Base-by-base conservation (phyloP, 768 basidiomycete genomes). In the Glaciozyma antarctica region DNA sequence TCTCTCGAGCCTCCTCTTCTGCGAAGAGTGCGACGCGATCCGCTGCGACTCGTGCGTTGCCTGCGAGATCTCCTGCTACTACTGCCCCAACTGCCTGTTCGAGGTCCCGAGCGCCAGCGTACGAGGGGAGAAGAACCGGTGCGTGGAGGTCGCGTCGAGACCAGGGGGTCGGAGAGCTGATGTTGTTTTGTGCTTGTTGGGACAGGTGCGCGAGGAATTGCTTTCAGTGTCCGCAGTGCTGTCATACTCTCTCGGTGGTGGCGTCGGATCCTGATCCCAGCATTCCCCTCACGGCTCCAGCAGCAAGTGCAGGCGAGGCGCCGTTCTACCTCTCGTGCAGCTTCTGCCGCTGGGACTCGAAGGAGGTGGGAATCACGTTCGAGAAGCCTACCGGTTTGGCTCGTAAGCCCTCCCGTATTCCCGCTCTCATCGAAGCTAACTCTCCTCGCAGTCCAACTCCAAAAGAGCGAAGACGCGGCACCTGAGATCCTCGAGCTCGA, bases 71-170 rank as follows among this genome's bases (percentile, higher is more conserved):
- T 88, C 90, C 75, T 90, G 89, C 51, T 99, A 98, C 76, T 97
- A 90, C 77, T 99, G 95, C 75, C 95, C 95, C 41, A 93, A 94
- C 76, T 99, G 95, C 76, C 81, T 97, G 22, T 99, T 98, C 76
- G 95, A 99, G 75, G 95, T 99, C 16, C 94, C 95, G 1, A 91
- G 87, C 75, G 95, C 95, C 3, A 95, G 91, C 73, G 95, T 99
- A n/a, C 82, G 95, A 61, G 91, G 88, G 17, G 95, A 99, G 78
- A 94, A 92, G 82, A 97, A 95, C 74, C 82, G 93, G 94, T 89
- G 68, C 71, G 78, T 67, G 24, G 4, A 41, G 58, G 5, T 17
- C 54, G 24, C 43, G 17, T 54, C 0, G 57, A 0, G 22, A 17
- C 34, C 2, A n/a, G 13, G 13, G 51, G n/a, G 12, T 16, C 38